Base-by-base conservation (phyloP, 1,284 basidiomycete species). In the Veloboletus limbatus region DNA sequence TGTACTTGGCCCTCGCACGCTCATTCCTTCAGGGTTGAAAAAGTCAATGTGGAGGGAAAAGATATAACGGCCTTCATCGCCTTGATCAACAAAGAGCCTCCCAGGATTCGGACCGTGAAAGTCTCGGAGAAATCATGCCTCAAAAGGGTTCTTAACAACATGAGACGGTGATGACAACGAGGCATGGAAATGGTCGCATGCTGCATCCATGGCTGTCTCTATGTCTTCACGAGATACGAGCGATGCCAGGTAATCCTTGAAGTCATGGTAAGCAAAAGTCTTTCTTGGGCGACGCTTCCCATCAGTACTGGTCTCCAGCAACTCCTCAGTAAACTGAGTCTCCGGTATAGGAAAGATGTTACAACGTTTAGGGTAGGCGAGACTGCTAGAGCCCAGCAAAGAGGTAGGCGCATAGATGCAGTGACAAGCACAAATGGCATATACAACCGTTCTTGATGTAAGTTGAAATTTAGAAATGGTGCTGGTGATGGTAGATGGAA, bases 381-480 rank as follows among this genome's bases (percentile, higher is more conserved):
- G 24, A 6, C 16, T 14, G 5, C 6, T 26, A 8, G 46, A 51
- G 2, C 36, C 32, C 16, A 11, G 7, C 2, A 7, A 4, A 16
- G 40, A 41, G 3, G 32, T 43, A 1, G 37, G 49, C 25, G 35
- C 31, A 40, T 55, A 53, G 3, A 33, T 55, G 21, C 38, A 48
- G 16, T 54, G 53, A 27, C 53, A 54, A 8, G 17, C n/a, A 13
- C 53, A 55, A 4, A 26, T 20, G 2, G 49, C 31, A 6, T 40
- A 54, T 1, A 8, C 6, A 2, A 36, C 28, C 3, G 35, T 52
- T 28, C 46, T 51, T 8, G 18, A 33, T 2, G 11, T 43, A 34
- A 53, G 38, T 8, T 49, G 36, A 2, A 55, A 42, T 32, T 25
- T 43, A 2, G 54, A 2, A 2, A 46, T 49, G 14, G 31, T 32